Evolutionary conservation across 2,329 filamentous ascomycete species (phyloP).

Genomic region (Metarhizium brunneum): DNA sequence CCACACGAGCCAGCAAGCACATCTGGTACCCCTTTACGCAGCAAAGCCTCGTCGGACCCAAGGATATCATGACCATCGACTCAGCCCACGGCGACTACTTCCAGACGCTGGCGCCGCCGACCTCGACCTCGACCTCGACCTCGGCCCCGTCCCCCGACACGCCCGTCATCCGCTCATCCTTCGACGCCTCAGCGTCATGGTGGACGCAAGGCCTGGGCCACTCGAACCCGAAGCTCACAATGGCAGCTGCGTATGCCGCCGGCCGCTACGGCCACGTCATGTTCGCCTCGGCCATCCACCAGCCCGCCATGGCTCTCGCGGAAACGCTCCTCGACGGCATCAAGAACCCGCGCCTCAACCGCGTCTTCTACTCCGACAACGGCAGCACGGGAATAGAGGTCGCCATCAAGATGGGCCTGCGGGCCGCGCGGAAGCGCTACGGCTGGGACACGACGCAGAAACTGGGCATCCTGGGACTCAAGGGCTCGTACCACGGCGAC

Average conservation of each 20-base stretch:
- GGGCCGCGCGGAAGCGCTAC: slow-evolving; percentile 58
- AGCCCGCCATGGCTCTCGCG: slow-evolving; percentile 63
- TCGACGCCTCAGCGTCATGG: slow-evolving; percentile 82
- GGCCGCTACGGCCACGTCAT: slow-evolving; percentile 83
- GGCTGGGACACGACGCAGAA: slow-evolving; percentile 50
- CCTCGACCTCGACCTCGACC: background rate
- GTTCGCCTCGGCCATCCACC: slow-evolving; percentile 73
- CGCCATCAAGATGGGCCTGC: slow-evolving; percentile 74
- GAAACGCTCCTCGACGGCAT: slow-evolving; percentile 51
- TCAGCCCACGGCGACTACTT: slow-evolving; percentile 75
- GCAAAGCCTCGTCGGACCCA: slow-evolving; percentile 51
- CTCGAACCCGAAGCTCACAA: slow-evolving; percentile 59
- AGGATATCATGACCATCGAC: slow-evolving; percentile 66
- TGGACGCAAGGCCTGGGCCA: slow-evolving; percentile 87
- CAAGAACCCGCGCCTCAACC: slow-evolving; percentile 54
- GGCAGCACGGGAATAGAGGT: slow-evolving; percentile 78
- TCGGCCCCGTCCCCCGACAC: background rate
- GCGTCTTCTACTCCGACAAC: slow-evolving; percentile 78
- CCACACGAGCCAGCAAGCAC: slow-evolving; percentile 45
- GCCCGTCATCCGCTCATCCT: slow-evolving; percentile 41
- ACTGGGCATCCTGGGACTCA: slow-evolving; percentile 63
- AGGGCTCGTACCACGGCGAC: slow-evolving; percentile 78
- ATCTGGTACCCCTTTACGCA: slow-evolving; percentile 91
- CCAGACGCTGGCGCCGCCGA: slow-evolving; percentile 37
- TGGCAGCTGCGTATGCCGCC: slow-evolving; percentile 72